Percentiles rank a stretch among this genome's conserved stretches.
Evolutionary conservation across 768 basidiomycete genomes (phyloP).

Genomic region (Suillus subalutaceus): DNA sequence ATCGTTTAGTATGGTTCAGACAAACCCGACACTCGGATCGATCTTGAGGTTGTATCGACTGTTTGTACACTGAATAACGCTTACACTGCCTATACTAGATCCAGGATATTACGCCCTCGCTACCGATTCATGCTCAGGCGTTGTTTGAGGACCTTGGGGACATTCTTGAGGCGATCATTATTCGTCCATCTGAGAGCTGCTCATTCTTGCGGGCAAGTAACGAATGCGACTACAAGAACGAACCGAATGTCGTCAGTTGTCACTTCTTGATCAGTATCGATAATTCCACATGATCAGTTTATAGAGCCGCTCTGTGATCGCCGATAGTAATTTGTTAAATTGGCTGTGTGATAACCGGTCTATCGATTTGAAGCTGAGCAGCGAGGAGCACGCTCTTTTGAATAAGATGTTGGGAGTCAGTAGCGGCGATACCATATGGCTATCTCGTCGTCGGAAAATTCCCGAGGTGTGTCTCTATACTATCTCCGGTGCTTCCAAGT

Average conservation of each 20-base stretch:
- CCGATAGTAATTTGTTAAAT: slow-evolving; percentile 43
- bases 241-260: slow-evolving; percentile 30
- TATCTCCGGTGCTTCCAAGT: slow-evolving; percentile 8
- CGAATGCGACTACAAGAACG: slow-evolving; percentile 17
- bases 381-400: slow-evolving; percentile 35
- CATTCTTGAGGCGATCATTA: slow-evolving; percentile 34
- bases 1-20: slow-evolving; percentile 84
- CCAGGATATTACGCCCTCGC: slow-evolving; percentile 32
- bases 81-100: slow-evolving; percentile 32
- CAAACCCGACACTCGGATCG: slow-evolving; percentile 92
- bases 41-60: slow-evolving; percentile 68
- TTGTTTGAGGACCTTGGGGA: slow-evolving; percentile 29
- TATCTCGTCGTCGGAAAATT: slow-evolving; percentile 51
- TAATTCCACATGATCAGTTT: slow-evolving; percentile 14
- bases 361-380: slow-evolving; percentile 21
- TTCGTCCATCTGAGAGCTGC: slow-evolving; percentile 31
- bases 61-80: slow-evolving; percentile 8
- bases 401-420: slow-evolving; percentile 46
- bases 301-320: slow-evolving; percentile 55
- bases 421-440: slow-evolving; percentile 60
- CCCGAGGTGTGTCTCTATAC: slow-evolving; percentile 50
- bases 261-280: not conserved
- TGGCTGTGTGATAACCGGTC: slow-evolving; percentile 49
- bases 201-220: slow-evolving; percentile 34
- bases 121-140: slow-evolving; percentile 30